Evolutionary conservation across 2,329 filamentous ascomycete genomes (phyloP), one percentile per base, ranked within the genome.

Genomic region (Chalara sp.): DNA sequence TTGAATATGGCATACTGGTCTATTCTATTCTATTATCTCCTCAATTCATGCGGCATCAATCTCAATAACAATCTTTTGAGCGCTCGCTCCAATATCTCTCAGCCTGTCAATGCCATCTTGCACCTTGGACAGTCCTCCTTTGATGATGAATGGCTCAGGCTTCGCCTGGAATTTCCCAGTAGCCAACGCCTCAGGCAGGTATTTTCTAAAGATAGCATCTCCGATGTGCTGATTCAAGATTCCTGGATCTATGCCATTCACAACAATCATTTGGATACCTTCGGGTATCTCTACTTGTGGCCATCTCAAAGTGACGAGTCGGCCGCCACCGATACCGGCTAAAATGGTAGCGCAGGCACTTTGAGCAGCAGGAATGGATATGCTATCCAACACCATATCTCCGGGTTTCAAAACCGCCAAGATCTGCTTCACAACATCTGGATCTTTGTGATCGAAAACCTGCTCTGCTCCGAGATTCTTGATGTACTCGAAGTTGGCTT

Each of bases 381-480:
- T 65, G 8, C 60, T 44, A 45, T 62, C 63, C 3, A 70, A 55
- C 4, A 60, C 46, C 6, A 51, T 10, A 29, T 57, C 57, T 5
- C 47, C 54, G 6, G 6, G 11, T 44, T 51, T 49, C 8, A 61
- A 41, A 2, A 57, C n/a, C n/a, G 46, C 49, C 7, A 53, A 11
- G 6, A 62, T 51, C 3, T 60, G 43, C 3, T 54, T 35, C 4
- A 59, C 44, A n/a, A 59, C 50, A 2, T 45, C 48, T 13, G 51
- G 44, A 11, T 48, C 61, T 40, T 60, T 56, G 56, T 79, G 74
- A 61, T 79, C 73, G 56, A 78, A 76, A 5, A 63, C 66, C 5
- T 62, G 59, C 5, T 65, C 67, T 1, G 76, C 76, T 1, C 76
- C 76, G 32, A 65, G 68, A 0, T 50, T 51, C 35, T 65, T 63